These are phyloP conservation scores for Dentipellis sp. DNA, from an alignment of 768 basidiomycete species.

Conservation along the genomic window DNA sequence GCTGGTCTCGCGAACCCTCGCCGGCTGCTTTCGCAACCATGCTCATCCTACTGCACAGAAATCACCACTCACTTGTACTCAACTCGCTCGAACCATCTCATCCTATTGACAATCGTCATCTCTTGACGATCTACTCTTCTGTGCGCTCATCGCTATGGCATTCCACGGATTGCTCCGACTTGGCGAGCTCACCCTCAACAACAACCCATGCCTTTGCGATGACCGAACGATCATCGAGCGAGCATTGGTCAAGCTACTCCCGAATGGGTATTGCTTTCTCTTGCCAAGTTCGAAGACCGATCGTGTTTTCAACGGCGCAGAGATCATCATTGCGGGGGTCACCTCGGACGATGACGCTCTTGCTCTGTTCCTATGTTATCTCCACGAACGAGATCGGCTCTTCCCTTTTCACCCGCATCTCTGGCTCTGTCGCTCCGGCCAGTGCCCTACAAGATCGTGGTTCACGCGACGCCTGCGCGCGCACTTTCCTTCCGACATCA, in stretches of 20 bases:
- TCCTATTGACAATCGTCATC: not conserved
- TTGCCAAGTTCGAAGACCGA: constrained; percentile 33
- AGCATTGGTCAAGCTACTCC: constrained; percentile 1
- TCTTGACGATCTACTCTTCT: constrained; percentile 20
- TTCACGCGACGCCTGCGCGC: constrained; percentile 17
- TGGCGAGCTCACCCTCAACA: constrained; percentile 20
- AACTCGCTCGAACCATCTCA: constrained; percentile 2
- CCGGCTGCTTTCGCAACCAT: constrained; percentile 21
- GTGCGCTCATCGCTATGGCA: constrained; percentile 12
- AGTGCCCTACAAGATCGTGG: constrained; percentile 25
- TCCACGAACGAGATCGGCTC: not conserved
- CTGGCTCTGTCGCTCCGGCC: constrained; percentile 23
- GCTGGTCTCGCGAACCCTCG: constrained; percentile 22
- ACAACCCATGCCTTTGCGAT: constrained; percentile 6
- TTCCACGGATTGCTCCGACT: constrained; percentile 20
- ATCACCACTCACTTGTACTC: constrained; percentile 14
- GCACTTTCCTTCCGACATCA: not conserved
- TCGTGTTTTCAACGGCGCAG: constrained; percentile 15
- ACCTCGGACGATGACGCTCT: not conserved
- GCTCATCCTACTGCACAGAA: constrained; percentile 19
- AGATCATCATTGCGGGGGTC: constrained; percentile 1
- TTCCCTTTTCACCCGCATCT: constrained; percentile 18
- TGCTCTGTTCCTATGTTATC: constrained; percentile 11
- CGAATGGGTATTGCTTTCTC: constrained; percentile 10
- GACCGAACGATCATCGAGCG: constrained; percentile 16